A percentile compares a stretch with the other conserved stretches of the same genome.
Conservation (phyloP, 2,329 filamentous ascomycete genomes). For the Aspergillus luchuensis region DNA sequence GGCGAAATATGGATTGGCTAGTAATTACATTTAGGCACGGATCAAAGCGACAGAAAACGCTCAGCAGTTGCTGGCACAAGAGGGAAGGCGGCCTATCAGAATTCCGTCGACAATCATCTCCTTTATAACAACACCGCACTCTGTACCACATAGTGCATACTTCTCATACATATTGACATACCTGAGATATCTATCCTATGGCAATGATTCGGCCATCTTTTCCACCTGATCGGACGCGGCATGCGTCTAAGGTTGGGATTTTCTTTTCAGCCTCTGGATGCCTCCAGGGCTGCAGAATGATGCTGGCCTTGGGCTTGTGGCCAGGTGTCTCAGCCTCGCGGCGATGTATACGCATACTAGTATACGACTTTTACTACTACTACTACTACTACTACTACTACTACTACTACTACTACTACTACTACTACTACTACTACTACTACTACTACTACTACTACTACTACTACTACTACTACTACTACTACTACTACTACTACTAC, state of each 20-base stretch:
- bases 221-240: conserved; percentile 2
- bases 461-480: no score
- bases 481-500: no score
- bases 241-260: not conserved
- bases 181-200: not conserved
- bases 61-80: not conserved
- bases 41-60: not conserved
- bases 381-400: no score
- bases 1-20: not conserved
- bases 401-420: no score
- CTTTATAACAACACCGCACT: no score
- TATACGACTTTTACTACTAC: no score
- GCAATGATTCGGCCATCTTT: not conserved
- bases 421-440: no score
- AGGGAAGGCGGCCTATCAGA: conserved; percentile 3
- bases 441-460: no score
- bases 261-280: conserved; percentile 20
- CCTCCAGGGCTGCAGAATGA: conserved; percentile 19
- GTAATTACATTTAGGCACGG: not conserved
- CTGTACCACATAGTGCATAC: no score
- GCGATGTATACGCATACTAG: not conserved
- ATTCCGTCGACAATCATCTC: not conserved
- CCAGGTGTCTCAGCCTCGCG: conserved; percentile 18
- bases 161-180: not conserved
- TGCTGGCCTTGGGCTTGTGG: conserved; percentile 6